A percentile compares a stretch with the other conserved stretches of the same genome.
phyloP scores from a whole-genome alignment of 192 early-diverging fungal genomes.

The Gigaspora rosea region DNA sequence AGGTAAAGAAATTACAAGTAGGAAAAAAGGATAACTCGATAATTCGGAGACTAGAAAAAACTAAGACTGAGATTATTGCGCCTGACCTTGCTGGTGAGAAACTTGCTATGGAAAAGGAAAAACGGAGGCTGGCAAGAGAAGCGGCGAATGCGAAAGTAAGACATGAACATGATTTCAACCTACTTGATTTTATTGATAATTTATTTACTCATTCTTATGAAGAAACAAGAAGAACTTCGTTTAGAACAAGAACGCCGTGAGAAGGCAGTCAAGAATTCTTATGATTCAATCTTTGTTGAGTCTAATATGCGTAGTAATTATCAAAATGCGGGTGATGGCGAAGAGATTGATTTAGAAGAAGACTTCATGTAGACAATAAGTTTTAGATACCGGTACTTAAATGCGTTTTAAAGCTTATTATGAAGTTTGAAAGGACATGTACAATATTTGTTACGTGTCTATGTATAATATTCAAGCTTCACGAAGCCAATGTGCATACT shows the following conservation, averaged over 20 bases:
- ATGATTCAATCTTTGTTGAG: slow-evolving; percentile 52
- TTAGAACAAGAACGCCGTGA: slow-evolving; percentile 45
- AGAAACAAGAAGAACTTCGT: slow-evolving; percentile 46
- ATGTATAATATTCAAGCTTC: too few species aligned
- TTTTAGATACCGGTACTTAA: background rate
- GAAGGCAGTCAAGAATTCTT: slow-evolving; percentile 48
- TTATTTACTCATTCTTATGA: background rate
- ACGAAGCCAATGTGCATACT: too few species aligned
- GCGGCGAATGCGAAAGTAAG: slow-evolving; percentile 40
- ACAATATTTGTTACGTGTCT: too few species aligned
- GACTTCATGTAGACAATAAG: slow-evolving; percentile 60
- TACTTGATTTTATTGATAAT: background rate
- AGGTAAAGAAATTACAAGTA: slow-evolving; percentile 84
- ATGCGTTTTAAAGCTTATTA: background rate
- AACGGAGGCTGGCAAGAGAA: slow-evolving; percentile 36
- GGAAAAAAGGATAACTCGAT: slow-evolving; percentile 77
- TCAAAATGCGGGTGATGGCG: slow-evolving; percentile 51
- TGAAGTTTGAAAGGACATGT: too few species aligned
- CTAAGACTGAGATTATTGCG: slow-evolving; percentile 63
- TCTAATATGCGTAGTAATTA: slow-evolving; percentile 58
- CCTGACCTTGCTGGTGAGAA: slow-evolving; percentile 83
- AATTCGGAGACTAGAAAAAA: slow-evolving; percentile 94
- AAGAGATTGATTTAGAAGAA: slow-evolving; percentile 58
- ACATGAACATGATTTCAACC: background rate
- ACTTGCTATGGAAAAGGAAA: slow-evolving; percentile 54